Evolutionary conservation across 192 early-diverging fungal species (phyloP), one percentile per base, ranked within the genome.

Genomic region (Phlyctochytrium planicorne): DNA sequence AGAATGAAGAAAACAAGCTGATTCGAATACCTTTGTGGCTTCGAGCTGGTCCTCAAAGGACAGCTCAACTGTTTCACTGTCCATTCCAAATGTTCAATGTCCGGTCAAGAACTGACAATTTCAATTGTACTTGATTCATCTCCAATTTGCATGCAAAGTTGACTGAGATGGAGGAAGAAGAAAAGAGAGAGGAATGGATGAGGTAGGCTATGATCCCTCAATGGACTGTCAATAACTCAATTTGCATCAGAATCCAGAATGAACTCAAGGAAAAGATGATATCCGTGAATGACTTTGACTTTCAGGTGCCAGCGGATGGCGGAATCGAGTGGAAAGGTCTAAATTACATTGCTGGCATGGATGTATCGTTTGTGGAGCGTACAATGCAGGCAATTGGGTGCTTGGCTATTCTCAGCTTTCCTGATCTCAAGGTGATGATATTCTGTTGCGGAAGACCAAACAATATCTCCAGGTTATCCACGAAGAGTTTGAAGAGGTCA

Each of bases 391-490:
- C 91, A 1, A 78, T 94, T 2, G 93, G 89, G 2, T 89, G 91
- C 60, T 69, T 94, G 4, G 82, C 87, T 32, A 81, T 96, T 2
- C 78, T 96, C 24, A 62, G 75, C 3, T 92, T 82, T 61, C 93
- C 94, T 10, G 63, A 73, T 2, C 71, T 93, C 50, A 55, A 85
- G 65, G 84, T 82, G 72, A 55, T 31, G 25, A 63, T 57, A 10
- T 71, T 17, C 4, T 68, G 33, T 17, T n/a, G 10, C 6, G 10
- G 6, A 47, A 47, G 40, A n/a, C n/a, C n/a, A n/a, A n/a, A n/a
- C n/a, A n/a, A 25, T 65, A 56, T 0, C 64, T 79, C 1, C 34
- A 86, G 72, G 69, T 90, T 0, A 73, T 95, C n/a, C 88, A 95
- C 75, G 64, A 78, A 52, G 71, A 82, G n/a, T 79, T 75, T 33